phyloP scores from a whole-genome alignment of 257 asterid genomes.

The Capsicum chinense region DNA sequence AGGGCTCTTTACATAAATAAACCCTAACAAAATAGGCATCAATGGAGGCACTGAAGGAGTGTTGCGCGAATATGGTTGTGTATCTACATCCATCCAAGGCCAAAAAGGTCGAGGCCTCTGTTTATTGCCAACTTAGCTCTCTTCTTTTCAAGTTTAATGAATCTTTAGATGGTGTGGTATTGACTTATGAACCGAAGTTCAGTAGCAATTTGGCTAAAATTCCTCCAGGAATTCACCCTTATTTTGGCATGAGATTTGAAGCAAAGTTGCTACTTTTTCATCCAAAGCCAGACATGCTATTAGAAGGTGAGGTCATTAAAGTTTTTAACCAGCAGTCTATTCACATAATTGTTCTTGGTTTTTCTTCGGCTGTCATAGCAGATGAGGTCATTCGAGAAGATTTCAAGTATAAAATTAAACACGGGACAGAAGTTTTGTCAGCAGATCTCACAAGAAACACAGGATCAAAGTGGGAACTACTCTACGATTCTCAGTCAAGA shows the following conservation, averaged over 20 bases:
- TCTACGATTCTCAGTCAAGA: conserved; percentile 71
- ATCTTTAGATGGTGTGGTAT: conserved; percentile 74
- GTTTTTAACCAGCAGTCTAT: conserved; percentile 55
- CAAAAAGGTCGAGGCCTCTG: conserved; percentile 49
- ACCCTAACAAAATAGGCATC: conserved; percentile 8
- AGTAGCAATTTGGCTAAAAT: conserved; percentile 56
- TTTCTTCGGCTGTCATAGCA: conserved; percentile 62
- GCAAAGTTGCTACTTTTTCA: conserved; percentile 66
- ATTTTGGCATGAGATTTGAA: conserved; percentile 59
- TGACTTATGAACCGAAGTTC: conserved; percentile 69
- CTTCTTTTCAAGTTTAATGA: conserved; percentile 79
- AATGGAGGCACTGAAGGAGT: conserved; percentile 72
- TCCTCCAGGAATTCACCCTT: conserved; percentile 70
- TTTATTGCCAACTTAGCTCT: conserved; percentile 67
- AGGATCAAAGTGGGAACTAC: conserved; percentile 66
- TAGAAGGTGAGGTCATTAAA: conserved; percentile 85
- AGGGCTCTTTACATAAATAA: not conserved
- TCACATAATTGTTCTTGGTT: conserved; percentile 77
- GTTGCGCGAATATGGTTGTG: conserved; percentile 57
- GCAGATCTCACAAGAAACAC: conserved; percentile 61
- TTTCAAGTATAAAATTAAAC: conserved; percentile 62
- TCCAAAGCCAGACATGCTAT: conserved; percentile 68
- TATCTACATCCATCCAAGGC: conserved; percentile 72
- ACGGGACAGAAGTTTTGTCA: conserved; percentile 58
- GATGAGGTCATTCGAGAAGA: conserved; percentile 70